Evolutionary conservation across 2,329 filamentous ascomycete species (phyloP).

Genomic region (Ophiostoma ips): DNA sequence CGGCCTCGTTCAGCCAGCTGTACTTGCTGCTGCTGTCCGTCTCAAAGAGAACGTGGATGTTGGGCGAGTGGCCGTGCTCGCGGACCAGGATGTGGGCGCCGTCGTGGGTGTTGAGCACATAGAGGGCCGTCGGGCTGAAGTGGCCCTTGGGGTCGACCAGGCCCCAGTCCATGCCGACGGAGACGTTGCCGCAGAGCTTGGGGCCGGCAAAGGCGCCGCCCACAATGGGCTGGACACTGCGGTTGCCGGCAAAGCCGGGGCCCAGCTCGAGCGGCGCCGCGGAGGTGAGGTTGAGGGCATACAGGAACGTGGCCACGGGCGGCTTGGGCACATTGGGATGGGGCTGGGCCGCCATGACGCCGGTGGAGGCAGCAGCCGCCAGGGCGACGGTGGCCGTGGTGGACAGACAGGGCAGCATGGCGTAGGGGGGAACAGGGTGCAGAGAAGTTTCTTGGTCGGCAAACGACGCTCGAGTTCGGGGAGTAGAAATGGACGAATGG

Average conservation of each 20-base stretch:
- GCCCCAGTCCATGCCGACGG: slow-evolving; percentile 24
- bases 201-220: slow-evolving; percentile 25
- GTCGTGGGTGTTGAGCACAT: slow-evolving; percentile 25
- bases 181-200: slow-evolving; percentile 19
- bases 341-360: not conserved
- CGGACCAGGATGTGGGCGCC: slow-evolving; percentile 25
- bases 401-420: not conserved
- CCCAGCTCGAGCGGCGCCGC: slow-evolving; percentile 15
- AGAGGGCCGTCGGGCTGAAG: slow-evolving; percentile 26
- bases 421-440: too few species aligned
- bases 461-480: too few species aligned
- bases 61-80: slow-evolving; percentile 23
- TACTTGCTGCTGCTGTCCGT: slow-evolving; percentile 22
- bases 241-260: slow-evolving; percentile 14
- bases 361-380: not conserved
- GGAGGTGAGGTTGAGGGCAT: slow-evolving; percentile 17
- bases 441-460: not conserved
- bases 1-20: slow-evolving; percentile 24
- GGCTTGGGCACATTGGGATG: not conserved
- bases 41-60: slow-evolving; percentile 24
- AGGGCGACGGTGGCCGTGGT: too few species aligned
- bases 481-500: too few species aligned
- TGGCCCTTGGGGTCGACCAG: slow-evolving; percentile 22
- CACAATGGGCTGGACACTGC: slow-evolving; percentile 21
- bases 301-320: slow-evolving; percentile 15